Conservation (phyloP, 495 filamentous ascomycete species). For the Penicillium waksmanii region DNA sequence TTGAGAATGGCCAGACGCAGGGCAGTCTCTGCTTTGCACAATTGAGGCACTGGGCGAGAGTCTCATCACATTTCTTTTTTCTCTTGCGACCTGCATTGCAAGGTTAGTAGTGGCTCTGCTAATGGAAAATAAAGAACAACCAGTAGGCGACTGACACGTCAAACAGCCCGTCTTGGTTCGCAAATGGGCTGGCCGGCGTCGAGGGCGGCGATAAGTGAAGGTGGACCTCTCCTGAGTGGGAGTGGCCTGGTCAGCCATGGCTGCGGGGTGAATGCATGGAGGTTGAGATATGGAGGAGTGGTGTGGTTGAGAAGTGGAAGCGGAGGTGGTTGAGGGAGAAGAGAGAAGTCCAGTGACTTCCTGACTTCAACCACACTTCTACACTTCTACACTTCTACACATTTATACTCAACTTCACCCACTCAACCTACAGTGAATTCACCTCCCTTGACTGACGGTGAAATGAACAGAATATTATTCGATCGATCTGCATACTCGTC, state of each 20-base stretch:
- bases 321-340: too few relatives aligned
- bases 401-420: too few relatives aligned
- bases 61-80: conserved; percentile 35
- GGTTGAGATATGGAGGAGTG: too few relatives aligned
- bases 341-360: too few relatives aligned
- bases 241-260: not conserved
- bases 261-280: not conserved
- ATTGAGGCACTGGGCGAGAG: conserved; percentile 17
- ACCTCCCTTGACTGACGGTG: too few relatives aligned
- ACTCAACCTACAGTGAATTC: too few relatives aligned
- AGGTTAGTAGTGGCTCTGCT: not conserved
- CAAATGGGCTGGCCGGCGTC: conserved; percentile 27
- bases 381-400: too few relatives aligned
- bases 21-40: conserved; percentile 16
- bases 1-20: conserved; percentile 17
- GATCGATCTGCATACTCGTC: too few relatives aligned
- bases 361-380: too few relatives aligned
- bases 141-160: conserved; percentile 20
- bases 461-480: too few relatives aligned
- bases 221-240: not conserved
- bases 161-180: conserved; percentile 30
- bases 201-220: conserved; percentile 20
- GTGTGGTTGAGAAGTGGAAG: too few relatives aligned
- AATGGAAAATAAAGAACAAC: not conserved
- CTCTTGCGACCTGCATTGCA: conserved; percentile 20